Base-by-base conservation (phyloP, 2,329 filamentous ascomycete species). In the Alternaria gansuensis region DNA sequence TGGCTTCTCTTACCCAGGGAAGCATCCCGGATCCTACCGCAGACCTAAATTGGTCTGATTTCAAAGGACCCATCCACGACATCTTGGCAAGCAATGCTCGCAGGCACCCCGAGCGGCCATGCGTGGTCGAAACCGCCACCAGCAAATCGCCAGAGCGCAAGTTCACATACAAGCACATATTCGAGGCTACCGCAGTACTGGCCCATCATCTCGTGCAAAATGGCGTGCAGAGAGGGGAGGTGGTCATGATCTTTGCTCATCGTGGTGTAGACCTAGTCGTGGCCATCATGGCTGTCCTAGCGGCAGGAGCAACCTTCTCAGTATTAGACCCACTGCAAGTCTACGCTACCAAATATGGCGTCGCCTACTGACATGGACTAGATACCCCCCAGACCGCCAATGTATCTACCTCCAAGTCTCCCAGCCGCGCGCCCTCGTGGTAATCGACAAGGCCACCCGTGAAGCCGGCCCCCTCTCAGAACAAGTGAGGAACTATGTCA, bases 191-290 rank as follows among this genome's bases (percentile, higher is more conserved):
- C 29, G 96, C 96, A 75, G 83, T 87, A 17, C 77, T 97, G 6
- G 91, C 92, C 23, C 88, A 96, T 78, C 86, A 96, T 73, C 83
- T 97, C 21, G 85, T 90, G 53, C 83, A 89, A 50, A 84, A 87
- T 69, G 93, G 93, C 57, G 83, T 92, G 63, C 83, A 88, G 59
- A 83, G 87, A 66, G 93, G 92, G 8, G 93, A 98, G 73, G 93
- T 97, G 2, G 92, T 97, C 70, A 96, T 97, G 91, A 91, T 95
- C 63, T 97, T 88, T 74, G 92, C 92, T 55, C 86, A 97, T 78
- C 87, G 93, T 57, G 88, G 88, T 56, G 93, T 97, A 33, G 91
- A 91, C 68, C 79, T 91, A 39, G 89, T 91, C 0, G 87, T 91
- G 7, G 87, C 90, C 34, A 88, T 93, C 53, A 96, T 97, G 91